phyloP scores from a whole-genome alignment of 495 filamentous ascomycete species.

The Penicillium samsonianum region DNA sequence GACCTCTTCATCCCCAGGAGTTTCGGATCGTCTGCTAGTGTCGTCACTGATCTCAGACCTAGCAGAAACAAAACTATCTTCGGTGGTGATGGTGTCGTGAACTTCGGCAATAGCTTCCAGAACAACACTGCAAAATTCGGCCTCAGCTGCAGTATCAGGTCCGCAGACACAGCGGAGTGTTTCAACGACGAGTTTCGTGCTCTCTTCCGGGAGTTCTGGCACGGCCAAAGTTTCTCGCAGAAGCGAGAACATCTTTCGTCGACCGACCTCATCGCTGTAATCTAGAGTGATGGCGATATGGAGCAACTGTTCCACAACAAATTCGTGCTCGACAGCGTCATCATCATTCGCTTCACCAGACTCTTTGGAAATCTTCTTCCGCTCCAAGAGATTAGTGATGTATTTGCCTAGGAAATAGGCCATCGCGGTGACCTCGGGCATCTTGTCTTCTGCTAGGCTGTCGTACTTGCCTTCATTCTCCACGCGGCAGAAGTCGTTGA shows the following conservation, averaged over 20 bases:
- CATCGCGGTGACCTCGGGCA: slow-evolving; percentile 90
- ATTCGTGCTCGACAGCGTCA: slow-evolving; percentile 82
- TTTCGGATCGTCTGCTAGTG: slow-evolving; percentile 46
- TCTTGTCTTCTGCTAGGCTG: slow-evolving; percentile 78
- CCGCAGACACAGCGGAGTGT: slow-evolving; percentile 81
- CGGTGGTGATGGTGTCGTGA: slow-evolving; percentile 79
- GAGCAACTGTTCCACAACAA: slow-evolving; percentile 91
- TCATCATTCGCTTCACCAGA: slow-evolving; percentile 70
- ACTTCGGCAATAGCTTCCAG: slow-evolving; percentile 94
- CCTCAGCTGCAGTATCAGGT: slow-evolving; percentile 73
- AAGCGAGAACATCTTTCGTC: slow-evolving; percentile 91
- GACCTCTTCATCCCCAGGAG: slow-evolving; percentile 48
- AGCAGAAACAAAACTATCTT: slow-evolving; percentile 92
- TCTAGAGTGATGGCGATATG: slow-evolving; percentile 90
- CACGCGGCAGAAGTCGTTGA: slow-evolving; percentile 86
- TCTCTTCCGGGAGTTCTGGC: slow-evolving; percentile 86
- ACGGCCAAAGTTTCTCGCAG: slow-evolving; percentile 81
- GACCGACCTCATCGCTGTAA: slow-evolving; percentile 92
- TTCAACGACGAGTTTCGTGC: slow-evolving; percentile 83
- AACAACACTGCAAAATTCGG: slow-evolving; percentile 90
- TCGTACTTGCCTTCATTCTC: slow-evolving; percentile 71
- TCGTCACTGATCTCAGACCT: slow-evolving; percentile 77
- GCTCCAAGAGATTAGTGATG: slow-evolving; percentile 71
- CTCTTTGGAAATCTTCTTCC: slow-evolving; percentile 56
- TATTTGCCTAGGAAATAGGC: slow-evolving; percentile 81